Base-by-base conservation (phyloP, 2,329 filamentous ascomycete species). In the Trichoderma cornu-damae region DNA sequence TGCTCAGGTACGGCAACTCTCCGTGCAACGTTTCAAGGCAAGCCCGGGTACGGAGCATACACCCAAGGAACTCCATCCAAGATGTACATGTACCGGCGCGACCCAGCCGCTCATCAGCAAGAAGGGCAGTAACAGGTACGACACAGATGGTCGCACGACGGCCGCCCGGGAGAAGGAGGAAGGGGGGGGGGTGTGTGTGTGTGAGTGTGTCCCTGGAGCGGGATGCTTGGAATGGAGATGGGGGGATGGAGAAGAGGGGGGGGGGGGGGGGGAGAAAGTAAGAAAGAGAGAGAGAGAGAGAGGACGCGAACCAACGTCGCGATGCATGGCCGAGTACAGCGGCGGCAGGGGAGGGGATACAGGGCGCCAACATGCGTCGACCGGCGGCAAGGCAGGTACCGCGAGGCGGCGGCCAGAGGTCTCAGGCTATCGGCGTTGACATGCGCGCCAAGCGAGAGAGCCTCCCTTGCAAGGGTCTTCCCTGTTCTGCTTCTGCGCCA, bases 241-340 rank as follows among this genome's bases (percentile, higher is more conserved):
- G 30, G 32, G 16, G 14, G 34, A n/a, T 4, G 6, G 18, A 16
- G 9, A 8, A 50, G n/a, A 42, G 48, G 48, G 35, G n/a, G 32
- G 48, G 48, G 35, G n/a, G 30, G 32, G 16, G 14, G 34, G n/a
- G 14, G 6, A 38, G 35, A 18, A 8, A 50, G n/a, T n/a, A n/a
- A n/a, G n/a, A n/a, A n/a, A n/a, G 32, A 35, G 48, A 24, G n/a
- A 46, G 32, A 12, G 14, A 22, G n/a, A 6, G 6, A 38, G 35
- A 18, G 6, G 40, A 28, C 26, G 35, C 51, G 38, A 48, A 42
- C 47, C 59, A 61, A 61, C 51, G 37, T 40, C 38, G 49, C 49
- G 37, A 40, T 22, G 49, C 37, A 30, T 42, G 30, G 20, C 46
- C 28, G 40, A 34, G 57, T 55, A 52, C 59, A 48, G 37, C 24